Evolutionary conservation across 1,139 yeast genomes (phyloP).

Genomic region (Lodderomyces theae): DNA sequence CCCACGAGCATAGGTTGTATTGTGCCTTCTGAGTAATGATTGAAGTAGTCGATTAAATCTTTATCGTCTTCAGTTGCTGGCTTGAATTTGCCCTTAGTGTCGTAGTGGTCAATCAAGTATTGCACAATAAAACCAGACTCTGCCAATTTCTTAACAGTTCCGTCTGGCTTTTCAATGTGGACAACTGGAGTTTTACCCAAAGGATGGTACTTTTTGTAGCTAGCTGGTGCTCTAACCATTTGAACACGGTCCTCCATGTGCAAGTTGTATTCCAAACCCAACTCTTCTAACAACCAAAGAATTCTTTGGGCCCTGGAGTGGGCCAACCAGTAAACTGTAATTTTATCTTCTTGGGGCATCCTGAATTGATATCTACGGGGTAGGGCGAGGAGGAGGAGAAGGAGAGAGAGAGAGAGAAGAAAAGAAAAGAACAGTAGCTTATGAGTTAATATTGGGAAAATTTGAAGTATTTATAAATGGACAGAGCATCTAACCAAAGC

Average conservation of each 20-base stretch:
- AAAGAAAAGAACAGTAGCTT: too few relatives aligned
- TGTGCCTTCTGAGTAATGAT: constrained; percentile 41
- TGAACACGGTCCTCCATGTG: constrained; percentile 1
- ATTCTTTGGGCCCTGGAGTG: constrained; percentile 40
- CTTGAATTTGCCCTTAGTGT: constrained; percentile 23
- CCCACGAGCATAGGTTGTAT: constrained; percentile 35
- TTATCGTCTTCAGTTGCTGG: constrained; percentile 26
- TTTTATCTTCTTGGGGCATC: constrained; percentile 5
- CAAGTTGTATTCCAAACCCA: constrained; percentile 15
- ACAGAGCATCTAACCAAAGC: too few relatives aligned
- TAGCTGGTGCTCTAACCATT: constrained; percentile 33
- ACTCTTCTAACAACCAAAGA: constrained; percentile 39
- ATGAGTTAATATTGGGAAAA: too few relatives aligned
- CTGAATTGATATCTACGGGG: too few relatives aligned
- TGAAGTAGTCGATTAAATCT: constrained; percentile 32
- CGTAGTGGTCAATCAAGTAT: constrained; percentile 32
- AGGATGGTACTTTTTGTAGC: constrained; percentile 34
- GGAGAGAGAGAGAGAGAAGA: too few relatives aligned
- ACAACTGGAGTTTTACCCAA: constrained; percentile 43
- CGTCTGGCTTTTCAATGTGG: constrained; percentile 24
- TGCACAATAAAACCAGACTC: constrained; percentile 40
- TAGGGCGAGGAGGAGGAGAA: too few relatives aligned
- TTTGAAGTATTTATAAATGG: too few relatives aligned
- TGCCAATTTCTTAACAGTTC: constrained; percentile 21
- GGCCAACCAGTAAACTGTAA: constrained; percentile 24